These are phyloP conservation scores for Fusarium sp. DNA, from an alignment of 2,329 filamentous ascomycete species.

Conservation along the genomic window DNA sequence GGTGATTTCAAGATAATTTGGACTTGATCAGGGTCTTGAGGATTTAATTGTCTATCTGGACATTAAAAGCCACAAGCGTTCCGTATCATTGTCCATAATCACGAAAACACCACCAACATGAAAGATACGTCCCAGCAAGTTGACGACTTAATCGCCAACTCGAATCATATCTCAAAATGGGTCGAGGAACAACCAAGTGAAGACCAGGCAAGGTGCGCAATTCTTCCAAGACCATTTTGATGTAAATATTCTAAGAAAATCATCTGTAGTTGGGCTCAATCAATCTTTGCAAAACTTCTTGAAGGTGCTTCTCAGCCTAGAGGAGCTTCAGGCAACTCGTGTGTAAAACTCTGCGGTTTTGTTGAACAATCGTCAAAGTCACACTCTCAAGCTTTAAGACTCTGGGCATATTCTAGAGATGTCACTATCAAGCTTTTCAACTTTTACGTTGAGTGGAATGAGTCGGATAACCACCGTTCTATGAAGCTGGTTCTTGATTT, in stretches of 20 bases:
- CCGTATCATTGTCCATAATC: neutral
- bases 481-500: conserved; percentile 72
- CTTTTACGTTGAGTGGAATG: conserved; percentile 75
- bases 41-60: conserved; percentile 3
- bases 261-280: conserved; percentile 49
- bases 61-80: conserved; percentile 1
- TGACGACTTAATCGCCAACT: conserved; percentile 52
- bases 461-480: conserved; percentile 72
- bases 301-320: conserved; percentile 64
- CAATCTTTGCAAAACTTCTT: conserved; percentile 62
- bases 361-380: conserved; percentile 70
- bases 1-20: conserved; percentile 4
- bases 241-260: conserved; percentile 41
- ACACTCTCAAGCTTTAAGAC: conserved; percentile 53
- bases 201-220: conserved; percentile 53
- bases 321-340: conserved; percentile 67
- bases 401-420: conserved; percentile 64
- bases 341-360: conserved; percentile 69
- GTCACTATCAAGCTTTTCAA: conserved; percentile 65
- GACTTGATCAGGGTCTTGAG: neutral
- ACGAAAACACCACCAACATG: conserved; percentile 33
- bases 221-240: conserved; percentile 17
- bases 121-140: conserved; percentile 44
- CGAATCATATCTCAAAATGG: conserved; percentile 55
- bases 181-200: conserved; percentile 55